Evolutionary conservation across 805 yeast species (phyloP).

Genomic region (Pichia gijzeniarum): DNA sequence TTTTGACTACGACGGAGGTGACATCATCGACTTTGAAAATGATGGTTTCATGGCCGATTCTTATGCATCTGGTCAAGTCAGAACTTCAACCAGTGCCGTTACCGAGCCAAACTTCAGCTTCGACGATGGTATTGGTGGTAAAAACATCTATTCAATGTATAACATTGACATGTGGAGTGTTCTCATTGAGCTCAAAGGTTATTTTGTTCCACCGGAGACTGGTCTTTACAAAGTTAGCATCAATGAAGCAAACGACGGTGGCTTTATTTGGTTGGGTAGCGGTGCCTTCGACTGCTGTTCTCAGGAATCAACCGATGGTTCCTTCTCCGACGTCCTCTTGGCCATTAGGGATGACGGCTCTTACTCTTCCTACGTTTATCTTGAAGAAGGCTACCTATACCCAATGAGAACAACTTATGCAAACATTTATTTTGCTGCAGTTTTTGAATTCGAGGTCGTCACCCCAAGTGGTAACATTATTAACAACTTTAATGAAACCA

Average conservation of each 20-base stretch:
- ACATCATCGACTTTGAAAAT: conserved; percentile 3
- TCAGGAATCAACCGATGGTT: conserved; percentile 1
- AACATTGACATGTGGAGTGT: conserved; percentile 10
- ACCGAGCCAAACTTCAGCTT: conserved; percentile 6
- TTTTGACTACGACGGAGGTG: conserved; percentile 5
- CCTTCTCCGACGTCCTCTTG: conserved; percentile 4
- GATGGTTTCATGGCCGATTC: conserved; percentile 6
- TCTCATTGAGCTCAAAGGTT: conserved; percentile 12
- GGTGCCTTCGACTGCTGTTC: conserved; percentile 31
- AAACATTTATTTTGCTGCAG: conserved; percentile 10
- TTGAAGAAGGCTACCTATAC: conserved; percentile 9
- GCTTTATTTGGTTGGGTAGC: conserved; percentile 27
- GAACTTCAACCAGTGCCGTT: conserved; percentile 5
- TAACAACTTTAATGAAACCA: conserved; percentile 4
- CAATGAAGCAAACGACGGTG: conserved; percentile 25
- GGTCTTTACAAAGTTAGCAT: conserved; percentile 25
- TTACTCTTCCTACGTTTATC: conserved; percentile 7
- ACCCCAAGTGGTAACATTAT: conserved; percentile 13
- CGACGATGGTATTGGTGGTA: not conserved
- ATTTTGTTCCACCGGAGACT: conserved; percentile 20
- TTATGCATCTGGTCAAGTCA: conserved; percentile 1
- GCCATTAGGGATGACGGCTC: not conserved
- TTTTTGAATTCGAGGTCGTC: conserved; percentile 10
- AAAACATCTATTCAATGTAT: conserved; percentile 5
- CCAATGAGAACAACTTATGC: conserved; percentile 14